These are phyloP conservation scores for Arthroderma sp. DNA, from an alignment of 2,329 filamentous ascomycete species.

Conservation along the genomic window DNA sequence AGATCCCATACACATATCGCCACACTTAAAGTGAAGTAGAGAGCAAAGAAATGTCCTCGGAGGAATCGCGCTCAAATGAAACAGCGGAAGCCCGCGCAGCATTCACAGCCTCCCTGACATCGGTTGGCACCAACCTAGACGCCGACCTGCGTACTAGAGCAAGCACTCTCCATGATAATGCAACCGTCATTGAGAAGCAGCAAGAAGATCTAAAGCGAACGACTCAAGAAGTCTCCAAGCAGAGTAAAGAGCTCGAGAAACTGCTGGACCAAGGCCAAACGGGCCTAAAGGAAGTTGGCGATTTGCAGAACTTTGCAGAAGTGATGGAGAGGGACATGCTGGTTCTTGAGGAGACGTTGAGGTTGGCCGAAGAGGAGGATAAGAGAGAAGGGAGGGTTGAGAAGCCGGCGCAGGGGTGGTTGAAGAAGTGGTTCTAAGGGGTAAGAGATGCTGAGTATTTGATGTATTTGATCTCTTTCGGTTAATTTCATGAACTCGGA, in stretches of 20 bases:
- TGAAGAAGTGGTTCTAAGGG: constrained; percentile 15
- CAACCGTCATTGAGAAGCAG: constrained; percentile 42
- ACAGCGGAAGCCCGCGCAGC: constrained; percentile 34
- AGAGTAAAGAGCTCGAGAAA: constrained; percentile 44
- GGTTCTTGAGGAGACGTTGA: constrained; percentile 33
- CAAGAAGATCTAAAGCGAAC: constrained; percentile 41
- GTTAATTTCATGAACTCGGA: not conserved
- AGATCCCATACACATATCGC: not conserved
- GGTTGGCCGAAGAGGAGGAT: constrained; percentile 25
- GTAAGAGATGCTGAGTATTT: not conserved
- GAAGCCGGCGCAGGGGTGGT: constrained; percentile 12
- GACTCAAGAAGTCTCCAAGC: constrained; percentile 40
- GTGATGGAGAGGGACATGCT: constrained; percentile 43
- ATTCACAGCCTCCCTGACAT: constrained; percentile 34
- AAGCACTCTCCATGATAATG: constrained; percentile 45
- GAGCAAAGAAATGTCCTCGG: constrained; percentile 8
- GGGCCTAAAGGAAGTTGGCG: constrained; percentile 51
- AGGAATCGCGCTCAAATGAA: constrained; percentile 20
- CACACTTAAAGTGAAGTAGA: constrained; percentile 4
- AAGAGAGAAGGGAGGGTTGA: constrained; percentile 12
- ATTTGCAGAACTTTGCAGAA: constrained; percentile 55
- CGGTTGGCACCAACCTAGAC: constrained; percentile 39
- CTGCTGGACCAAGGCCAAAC: constrained; percentile 43
- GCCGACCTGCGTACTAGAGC: constrained; percentile 43
- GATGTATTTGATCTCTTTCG: not conserved